Evolutionary conservation across 148 eudicot genomes (phyloP).

Genomic region (Rhododendron mucronatum): DNA sequence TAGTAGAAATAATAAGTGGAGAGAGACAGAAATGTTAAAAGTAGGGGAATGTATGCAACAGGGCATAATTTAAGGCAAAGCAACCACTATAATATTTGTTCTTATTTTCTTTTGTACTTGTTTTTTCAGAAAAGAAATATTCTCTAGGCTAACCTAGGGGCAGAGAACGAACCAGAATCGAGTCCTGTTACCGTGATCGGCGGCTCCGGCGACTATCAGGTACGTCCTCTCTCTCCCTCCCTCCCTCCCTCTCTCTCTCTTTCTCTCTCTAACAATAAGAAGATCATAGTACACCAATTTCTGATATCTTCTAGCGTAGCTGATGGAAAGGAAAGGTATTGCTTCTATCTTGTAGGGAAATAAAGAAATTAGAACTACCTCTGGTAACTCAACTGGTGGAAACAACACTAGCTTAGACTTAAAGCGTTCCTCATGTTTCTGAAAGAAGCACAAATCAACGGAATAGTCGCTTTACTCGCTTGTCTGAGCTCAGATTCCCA

Average conservation of each 20-base stretch:
- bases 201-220: background rate
- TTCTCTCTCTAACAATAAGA: too few species aligned
- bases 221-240: background rate
- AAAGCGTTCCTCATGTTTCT: background rate
- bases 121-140: too few species aligned
- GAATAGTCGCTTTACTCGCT: background rate
- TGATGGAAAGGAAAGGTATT: background rate
- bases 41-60: too few species aligned
- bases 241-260: background rate
- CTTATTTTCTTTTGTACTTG: too few species aligned
- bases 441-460: background rate
- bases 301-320: background rate
- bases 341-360: too few species aligned
- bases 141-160: too few species aligned
- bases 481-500: background rate
- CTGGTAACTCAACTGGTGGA: background rate
- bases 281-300: background rate
- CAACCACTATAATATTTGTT: too few species aligned
- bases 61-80: too few species aligned
- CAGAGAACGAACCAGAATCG: too few species aligned
- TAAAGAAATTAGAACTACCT: background rate
- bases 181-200: background rate
- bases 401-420: background rate
- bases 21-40: too few species aligned
- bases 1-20: too few species aligned